phyloP scores from a whole-genome alignment of 345 rosid genomes.

The Eutrema heterophyllum region DNA sequence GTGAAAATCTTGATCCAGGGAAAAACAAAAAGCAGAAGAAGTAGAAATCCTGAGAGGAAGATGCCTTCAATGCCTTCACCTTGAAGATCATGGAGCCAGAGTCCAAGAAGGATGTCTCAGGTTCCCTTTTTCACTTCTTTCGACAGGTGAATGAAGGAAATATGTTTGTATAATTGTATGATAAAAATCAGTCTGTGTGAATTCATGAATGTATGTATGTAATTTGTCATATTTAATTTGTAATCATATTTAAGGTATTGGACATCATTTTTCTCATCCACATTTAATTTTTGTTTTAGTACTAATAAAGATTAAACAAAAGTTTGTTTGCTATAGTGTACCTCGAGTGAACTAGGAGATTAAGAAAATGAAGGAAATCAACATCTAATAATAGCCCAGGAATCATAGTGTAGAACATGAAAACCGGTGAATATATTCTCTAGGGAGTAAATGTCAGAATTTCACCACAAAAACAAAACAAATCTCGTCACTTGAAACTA shows the following conservation, averaged over 20 bases:
- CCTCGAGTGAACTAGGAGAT: no score
- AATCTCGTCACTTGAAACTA: no score
- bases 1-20: constrained; percentile 32
- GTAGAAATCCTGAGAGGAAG: constrained; percentile 40
- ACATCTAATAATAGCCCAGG: no score
- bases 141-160: constrained; percentile 34
- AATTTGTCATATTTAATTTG: background rate
- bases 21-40: constrained; percentile 45
- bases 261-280: background rate
- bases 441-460: no score
- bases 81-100: constrained; percentile 40
- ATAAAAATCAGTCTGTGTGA: background rate
- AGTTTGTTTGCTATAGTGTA: no score
- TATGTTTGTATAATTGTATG: background rate
- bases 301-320: no score
- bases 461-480: no score
- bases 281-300: no score
- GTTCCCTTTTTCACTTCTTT: constrained; percentile 48
- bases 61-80: constrained; percentile 46
- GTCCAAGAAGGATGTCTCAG: constrained; percentile 45
- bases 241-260: background rate
- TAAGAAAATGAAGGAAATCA: no score
- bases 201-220: background rate
- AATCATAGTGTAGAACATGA: no score
- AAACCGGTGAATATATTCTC: no score